Evolutionary conservation across 2,329 filamentous ascomycete species (phyloP).

Genomic region (Neofusicoccum sp.): DNA sequence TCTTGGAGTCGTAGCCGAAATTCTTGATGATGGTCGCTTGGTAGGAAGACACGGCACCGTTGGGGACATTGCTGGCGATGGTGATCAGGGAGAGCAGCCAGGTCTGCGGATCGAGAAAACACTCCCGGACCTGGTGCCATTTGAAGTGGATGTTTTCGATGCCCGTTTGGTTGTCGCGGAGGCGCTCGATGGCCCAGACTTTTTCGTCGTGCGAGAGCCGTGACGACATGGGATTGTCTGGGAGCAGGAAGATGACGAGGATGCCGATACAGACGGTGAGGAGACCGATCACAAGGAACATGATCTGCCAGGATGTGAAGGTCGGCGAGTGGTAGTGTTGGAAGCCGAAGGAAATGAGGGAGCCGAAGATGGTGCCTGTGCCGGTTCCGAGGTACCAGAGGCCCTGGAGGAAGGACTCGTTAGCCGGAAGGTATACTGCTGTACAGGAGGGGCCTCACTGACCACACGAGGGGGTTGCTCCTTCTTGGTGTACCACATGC

Average conservation of each 20-base stretch:
- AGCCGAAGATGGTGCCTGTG: slow-evolving; percentile 53
- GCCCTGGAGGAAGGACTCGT: too few species aligned
- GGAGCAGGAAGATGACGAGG: slow-evolving; percentile 42
- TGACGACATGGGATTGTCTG: slow-evolving; percentile 45
- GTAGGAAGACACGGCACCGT: slow-evolving; percentile 34
- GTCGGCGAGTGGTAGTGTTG: slow-evolving; percentile 31
- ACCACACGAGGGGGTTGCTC: slow-evolving; percentile 66
- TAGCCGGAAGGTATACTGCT: too few species aligned
- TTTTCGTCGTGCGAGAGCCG: slow-evolving; percentile 43
- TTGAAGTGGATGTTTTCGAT: slow-evolving; percentile 72
- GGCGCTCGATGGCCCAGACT: slow-evolving; percentile 64
- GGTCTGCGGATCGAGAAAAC: slow-evolving; percentile 59
- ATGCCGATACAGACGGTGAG: slow-evolving; percentile 33
- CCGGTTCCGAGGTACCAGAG: slow-evolving; percentile 67
- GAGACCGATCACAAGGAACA: slow-evolving; percentile 35
- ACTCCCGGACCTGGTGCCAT: slow-evolving; percentile 65
- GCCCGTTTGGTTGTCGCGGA: slow-evolving; percentile 75
- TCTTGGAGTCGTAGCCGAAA: slow-evolving; percentile 33
- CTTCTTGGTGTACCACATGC: slow-evolving; percentile 56
- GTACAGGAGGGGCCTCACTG: too few species aligned
- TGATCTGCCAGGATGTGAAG: slow-evolving; percentile 34
- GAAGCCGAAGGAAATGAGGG: slow-evolving; percentile 40
- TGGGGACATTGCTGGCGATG: slow-evolving; percentile 27
- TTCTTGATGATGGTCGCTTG: slow-evolving; percentile 36
- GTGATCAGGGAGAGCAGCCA: slow-evolving; percentile 42